Percentiles rank a stretch among this genome's conserved stretches.
phyloP scores from a whole-genome alignment of 148 eudicot genomes.

The Rheum nobile region DNA sequence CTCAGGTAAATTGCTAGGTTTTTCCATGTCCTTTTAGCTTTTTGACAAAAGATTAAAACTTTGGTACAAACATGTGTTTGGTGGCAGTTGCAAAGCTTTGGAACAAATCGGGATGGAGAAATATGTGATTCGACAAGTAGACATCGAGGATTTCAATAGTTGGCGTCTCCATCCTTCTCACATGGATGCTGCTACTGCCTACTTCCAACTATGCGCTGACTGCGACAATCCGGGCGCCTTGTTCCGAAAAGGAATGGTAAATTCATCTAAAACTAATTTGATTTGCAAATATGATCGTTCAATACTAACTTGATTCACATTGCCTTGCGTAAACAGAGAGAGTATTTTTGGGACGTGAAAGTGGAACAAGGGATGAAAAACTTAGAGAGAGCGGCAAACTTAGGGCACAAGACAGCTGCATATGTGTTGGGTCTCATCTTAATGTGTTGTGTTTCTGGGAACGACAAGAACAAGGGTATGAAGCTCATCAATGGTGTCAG shows the following conservation, averaged over 20 bases:
- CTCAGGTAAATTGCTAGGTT: no score
- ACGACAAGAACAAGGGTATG: neutral
- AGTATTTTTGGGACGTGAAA: neutral
- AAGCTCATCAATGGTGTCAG: neutral
- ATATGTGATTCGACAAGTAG: neutral
- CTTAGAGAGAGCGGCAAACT: neutral
- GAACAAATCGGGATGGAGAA: neutral
- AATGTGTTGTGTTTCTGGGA: neutral
- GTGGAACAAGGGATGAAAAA: neutral
- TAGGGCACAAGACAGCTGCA: neutral
- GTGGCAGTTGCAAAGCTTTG: neutral
- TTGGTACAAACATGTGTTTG: no score
- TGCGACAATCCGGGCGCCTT: neutral
- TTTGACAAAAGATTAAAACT: no score
- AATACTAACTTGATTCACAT: neutral
- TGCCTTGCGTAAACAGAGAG: neutral
- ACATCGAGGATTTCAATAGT: neutral
- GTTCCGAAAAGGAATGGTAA: neutral
- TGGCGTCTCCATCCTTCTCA: neutral
- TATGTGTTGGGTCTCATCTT: conserved; percentile 1
- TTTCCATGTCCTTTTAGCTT: no score
- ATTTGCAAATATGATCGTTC: neutral
- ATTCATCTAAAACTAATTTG: neutral
- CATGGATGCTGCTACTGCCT: neutral
- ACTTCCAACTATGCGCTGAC: neutral